Evolutionary conservation across 257 asterid genomes (phyloP), one percentile per base, ranked within the genome.

Genomic region (Eucommia ulmoides): DNA sequence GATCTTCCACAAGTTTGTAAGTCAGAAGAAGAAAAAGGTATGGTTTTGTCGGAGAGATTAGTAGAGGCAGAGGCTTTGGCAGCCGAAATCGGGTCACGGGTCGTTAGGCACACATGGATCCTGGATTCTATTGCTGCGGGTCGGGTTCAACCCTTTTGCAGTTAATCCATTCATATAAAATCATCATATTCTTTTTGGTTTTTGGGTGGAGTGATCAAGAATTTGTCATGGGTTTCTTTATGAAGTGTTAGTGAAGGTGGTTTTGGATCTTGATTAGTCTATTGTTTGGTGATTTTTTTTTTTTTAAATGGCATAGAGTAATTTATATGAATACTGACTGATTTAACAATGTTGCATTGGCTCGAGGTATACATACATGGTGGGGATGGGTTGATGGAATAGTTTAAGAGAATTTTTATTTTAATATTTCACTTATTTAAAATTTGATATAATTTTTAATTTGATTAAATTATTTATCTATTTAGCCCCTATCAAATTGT

Each of bases 91-190:
- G 64, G 64, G 14, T 73, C 75, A 49, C 67, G 18, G 33, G 76
- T 63, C 49, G 50, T 75, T 60, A 79, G 79, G 16, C 96, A 83
- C 70, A 83, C 93, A 3, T 91, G 94, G 98, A 81, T 91, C 62
- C 57, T 91, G 76, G 98, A 91, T 61, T 74, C 93, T 1, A 75
- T 91, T 58, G 88, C 95, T 57, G 93, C 81, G 7, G 71, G 78
- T 52, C 60, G 63, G 45, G 45, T 74, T 61, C 64, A 68, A 60
- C 80, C 85, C 38, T 0, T 29, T 29, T 29, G 11, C n/a, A 15
- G 11, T 35, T 3, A 35, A 35, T 35, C 38, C 44, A 15, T 35
- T 9, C 44, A 35, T 35, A 9, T 35, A 4, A 11, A 35, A 10
- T 35, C 12, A 29, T 35, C 44, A 2, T 3, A 10, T 3, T 35